Base-by-base conservation (phyloP, 2,329 filamentous ascomycete species). In the Chalaropsis thielavioides region DNA sequence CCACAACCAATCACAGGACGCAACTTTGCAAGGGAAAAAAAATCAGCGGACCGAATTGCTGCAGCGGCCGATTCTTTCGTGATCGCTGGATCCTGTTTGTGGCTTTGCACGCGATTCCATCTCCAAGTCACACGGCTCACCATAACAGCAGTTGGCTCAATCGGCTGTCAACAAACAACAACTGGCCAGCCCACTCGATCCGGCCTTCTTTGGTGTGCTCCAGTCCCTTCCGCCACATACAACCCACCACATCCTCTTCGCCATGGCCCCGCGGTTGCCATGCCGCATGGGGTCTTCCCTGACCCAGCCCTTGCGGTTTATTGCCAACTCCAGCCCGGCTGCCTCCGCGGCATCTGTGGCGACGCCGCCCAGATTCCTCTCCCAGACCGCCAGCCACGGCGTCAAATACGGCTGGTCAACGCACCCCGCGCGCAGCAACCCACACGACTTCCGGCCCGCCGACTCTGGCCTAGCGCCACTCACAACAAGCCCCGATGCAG, bases 371-470 rank as follows among this genome's bases (percentile, higher is more conserved):
- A n/a, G 27, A 8, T 24, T 51, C 68, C 73, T 76, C 64, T 74
- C 80, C 68, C 76, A 81, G 70, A 78, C 75, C 41, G 71, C 76
- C 66, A 73, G 72, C 68, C 80, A 79, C 71, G 76, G 78, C 72
- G 78, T 83, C 71, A 79, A 82, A 68, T 80, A 82, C 72, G 84
- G 84, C 71, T 87, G 84, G 84, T 78, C 77, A 65, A 86, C 83
- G 2, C 76, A 79, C 66, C 76, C 80, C 64, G 71, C 75, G 35
- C 80, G 80, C 67, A 73, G 72, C 69, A 82, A 81, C 72, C 81
- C 80, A 65, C 77, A 75, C 62, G 82, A 81, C 65, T 87, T 85
- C 79, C 86, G 86, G 75, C 81, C 84, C 72, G 72, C 75, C 58
- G 78, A 77, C 58, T 72, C 80, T 0, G 83, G 83, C 46, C 77